phyloP scores from a whole-genome alignment of 345 rosid genomes.

The Salix caprea region DNA sequence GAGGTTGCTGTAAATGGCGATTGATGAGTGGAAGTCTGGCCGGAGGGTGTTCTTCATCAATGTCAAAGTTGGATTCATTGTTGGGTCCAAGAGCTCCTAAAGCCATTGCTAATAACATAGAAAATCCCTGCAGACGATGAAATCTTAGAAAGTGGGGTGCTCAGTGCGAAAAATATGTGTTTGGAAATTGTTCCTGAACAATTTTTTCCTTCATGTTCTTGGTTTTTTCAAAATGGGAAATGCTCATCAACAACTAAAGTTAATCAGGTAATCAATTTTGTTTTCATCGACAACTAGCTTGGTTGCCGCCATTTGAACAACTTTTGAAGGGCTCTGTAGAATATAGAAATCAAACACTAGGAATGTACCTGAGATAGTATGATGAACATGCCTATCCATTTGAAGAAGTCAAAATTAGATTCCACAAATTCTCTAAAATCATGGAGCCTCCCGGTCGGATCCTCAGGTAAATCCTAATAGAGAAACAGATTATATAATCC shows the following conservation, averaged over 20 bases:
- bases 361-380: constrained; percentile 39
- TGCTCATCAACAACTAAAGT: not conserved
- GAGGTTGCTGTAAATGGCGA: constrained; percentile 16
- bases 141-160: not conserved
- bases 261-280: not conserved
- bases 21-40: constrained; percentile 35
- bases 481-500: not conserved
- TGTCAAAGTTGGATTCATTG: constrained; percentile 17
- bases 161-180: not conserved
- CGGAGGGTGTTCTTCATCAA: constrained; percentile 26
- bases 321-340: not conserved
- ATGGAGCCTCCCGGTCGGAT: constrained; percentile 49
- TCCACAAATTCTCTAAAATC: constrained; percentile 46
- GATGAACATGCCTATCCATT: constrained; percentile 39
- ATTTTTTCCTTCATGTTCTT: not conserved
- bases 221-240: not conserved
- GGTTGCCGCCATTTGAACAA: not conserved
- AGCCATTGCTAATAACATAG: constrained; percentile 30
- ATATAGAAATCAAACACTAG: not conserved
- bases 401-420: constrained; percentile 38
- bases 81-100: constrained; percentile 29
- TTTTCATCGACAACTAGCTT: not conserved
- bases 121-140: constrained; percentile 35
- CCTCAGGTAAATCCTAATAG: constrained; percentile 54
- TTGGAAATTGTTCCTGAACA: not conserved